These are phyloP conservation scores for Penicillium ucsense DNA, from an alignment of 495 filamentous ascomycete species.

Conservation along the genomic window DNA sequence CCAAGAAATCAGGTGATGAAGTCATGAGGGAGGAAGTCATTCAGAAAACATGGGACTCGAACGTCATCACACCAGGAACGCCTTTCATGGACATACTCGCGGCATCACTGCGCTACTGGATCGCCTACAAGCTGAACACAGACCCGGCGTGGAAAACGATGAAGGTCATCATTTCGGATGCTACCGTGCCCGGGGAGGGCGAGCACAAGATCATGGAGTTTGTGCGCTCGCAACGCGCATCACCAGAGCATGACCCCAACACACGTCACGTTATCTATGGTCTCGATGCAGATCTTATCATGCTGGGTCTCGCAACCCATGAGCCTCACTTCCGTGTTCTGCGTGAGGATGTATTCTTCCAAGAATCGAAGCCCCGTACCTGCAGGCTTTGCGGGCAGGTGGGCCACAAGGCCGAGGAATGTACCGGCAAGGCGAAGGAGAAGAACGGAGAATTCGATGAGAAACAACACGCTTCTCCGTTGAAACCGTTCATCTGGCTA, in stretches of 20 bases:
- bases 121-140: slow-evolving; percentile 90
- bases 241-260: slow-evolving; percentile 89
- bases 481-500: slow-evolving; percentile 97
- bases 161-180: slow-evolving; percentile 97
- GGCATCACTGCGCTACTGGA: slow-evolving; percentile 87
- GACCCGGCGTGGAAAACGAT: slow-evolving; percentile 93
- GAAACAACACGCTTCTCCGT: slow-evolving; percentile 56
- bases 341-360: slow-evolving; percentile 93
- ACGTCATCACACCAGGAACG: slow-evolving; percentile 95
- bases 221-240: slow-evolving; percentile 82
- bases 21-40: slow-evolving; percentile 52
- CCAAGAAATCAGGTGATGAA: slow-evolving; percentile 44
- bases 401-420: slow-evolving; percentile 78
- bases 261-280: slow-evolving; percentile 94
- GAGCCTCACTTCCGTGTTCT: slow-evolving; percentile 96
- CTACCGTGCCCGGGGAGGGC: slow-evolving; percentile 93
- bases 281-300: slow-evolving; percentile 93
- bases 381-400: slow-evolving; percentile 85
- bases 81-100: slow-evolving; percentile 98
- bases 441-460: slow-evolving; percentile 80
- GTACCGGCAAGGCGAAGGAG: slow-evolving; percentile 71
- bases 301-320: slow-evolving; percentile 94
- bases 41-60: slow-evolving; percentile 94
- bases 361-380: slow-evolving; percentile 67
- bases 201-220: slow-evolving; percentile 99